A percentile compares a stretch with the other conserved stretches of the same genome.
Conservation (phyloP, 2,329 filamentous ascomycete species). For the Xylaria sp. region DNA sequence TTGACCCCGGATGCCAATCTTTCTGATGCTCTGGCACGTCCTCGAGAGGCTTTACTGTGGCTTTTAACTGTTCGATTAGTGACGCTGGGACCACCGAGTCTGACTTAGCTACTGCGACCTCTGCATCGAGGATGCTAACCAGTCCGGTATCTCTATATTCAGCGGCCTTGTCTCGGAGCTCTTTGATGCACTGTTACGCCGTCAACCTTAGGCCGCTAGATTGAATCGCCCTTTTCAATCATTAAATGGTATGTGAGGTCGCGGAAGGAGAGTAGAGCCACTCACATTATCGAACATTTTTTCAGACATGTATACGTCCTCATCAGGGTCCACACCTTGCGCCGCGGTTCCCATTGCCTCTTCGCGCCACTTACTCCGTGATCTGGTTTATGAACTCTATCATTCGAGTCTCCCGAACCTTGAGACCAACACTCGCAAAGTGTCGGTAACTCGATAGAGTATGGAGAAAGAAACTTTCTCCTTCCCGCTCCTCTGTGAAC, state of each 20-base stretch:
- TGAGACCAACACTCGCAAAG: slow-evolving; percentile 15
- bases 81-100: slow-evolving; percentile 50
- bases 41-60: slow-evolving; percentile 52
- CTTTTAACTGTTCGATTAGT: slow-evolving; percentile 49
- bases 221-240: not conserved
- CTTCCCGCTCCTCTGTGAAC: not conserved
- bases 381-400: slow-evolving; percentile 36
- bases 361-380: slow-evolving; percentile 33
- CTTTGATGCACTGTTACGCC: slow-evolving; percentile 42
- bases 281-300: slow-evolving; percentile 47
- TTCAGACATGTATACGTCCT: slow-evolving; percentile 39
- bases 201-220: not conserved
- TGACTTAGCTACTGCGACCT: slow-evolving; percentile 55
- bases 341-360: slow-evolving; percentile 24
- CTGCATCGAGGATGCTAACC: slow-evolving; percentile 50
- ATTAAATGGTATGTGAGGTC: not conserved
- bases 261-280: not conserved
- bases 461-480: slow-evolving; percentile 17
- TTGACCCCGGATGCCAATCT: slow-evolving; percentile 67
- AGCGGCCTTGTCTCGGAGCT: slow-evolving; percentile 54
- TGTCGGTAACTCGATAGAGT: not conserved
- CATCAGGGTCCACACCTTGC: slow-evolving; percentile 12
- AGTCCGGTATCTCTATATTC: slow-evolving; percentile 46
- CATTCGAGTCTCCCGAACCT: slow-evolving; percentile 31
- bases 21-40: slow-evolving; percentile 53